A percentile compares a stretch with the other conserved stretches of the same genome.
Conservation (phyloP, 2,329 filamentous ascomycete species). For the Colletotrichum tropicale region DNA sequence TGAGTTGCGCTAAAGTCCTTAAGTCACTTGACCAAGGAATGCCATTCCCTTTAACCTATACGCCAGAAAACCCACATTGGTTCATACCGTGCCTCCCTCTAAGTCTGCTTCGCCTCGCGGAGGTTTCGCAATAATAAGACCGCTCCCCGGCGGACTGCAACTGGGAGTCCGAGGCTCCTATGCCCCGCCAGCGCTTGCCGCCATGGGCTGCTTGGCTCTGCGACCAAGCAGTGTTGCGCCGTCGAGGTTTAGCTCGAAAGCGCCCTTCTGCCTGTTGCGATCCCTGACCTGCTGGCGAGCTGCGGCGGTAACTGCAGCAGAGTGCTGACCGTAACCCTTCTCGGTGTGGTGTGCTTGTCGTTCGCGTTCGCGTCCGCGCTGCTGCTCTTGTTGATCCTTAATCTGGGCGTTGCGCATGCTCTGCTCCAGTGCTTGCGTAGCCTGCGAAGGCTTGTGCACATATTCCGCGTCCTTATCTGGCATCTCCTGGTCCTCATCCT, state of each 20-base stretch:
- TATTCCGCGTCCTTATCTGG: constrained; percentile 63
- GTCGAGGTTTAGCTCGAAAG: constrained; percentile 91
- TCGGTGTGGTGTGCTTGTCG: constrained; percentile 39
- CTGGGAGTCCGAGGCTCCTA: constrained; percentile 16
- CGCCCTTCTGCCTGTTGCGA: constrained; percentile 72
- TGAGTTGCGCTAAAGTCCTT: constrained; percentile 14
- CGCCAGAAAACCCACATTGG: constrained; percentile 1
- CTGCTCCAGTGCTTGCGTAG: constrained; percentile 77
- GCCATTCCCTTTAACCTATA: constrained; percentile 11
- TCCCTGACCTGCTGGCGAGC: constrained; percentile 79
- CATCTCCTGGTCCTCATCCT: constrained; percentile 65
- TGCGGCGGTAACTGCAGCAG: constrained; percentile 80
- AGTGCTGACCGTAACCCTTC: constrained; percentile 88
- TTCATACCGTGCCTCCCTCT: neutral
- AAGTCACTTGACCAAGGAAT: constrained; percentile 14
- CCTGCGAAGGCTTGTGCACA: constrained; percentile 45
- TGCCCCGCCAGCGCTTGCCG: constrained; percentile 42
- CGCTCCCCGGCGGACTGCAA: neutral
- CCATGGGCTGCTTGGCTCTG: constrained; percentile 57
- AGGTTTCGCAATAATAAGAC: neutral
- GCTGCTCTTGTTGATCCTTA: constrained; percentile 58
- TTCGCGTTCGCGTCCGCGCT: constrained; percentile 55
- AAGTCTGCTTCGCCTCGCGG: neutral
- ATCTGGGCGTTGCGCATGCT: constrained; percentile 86
- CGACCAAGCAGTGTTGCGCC: constrained; percentile 89